phyloP scores from a whole-genome alignment of 805 yeast genomes.

The Wickerhamomyces kurtzmanii region DNA sequence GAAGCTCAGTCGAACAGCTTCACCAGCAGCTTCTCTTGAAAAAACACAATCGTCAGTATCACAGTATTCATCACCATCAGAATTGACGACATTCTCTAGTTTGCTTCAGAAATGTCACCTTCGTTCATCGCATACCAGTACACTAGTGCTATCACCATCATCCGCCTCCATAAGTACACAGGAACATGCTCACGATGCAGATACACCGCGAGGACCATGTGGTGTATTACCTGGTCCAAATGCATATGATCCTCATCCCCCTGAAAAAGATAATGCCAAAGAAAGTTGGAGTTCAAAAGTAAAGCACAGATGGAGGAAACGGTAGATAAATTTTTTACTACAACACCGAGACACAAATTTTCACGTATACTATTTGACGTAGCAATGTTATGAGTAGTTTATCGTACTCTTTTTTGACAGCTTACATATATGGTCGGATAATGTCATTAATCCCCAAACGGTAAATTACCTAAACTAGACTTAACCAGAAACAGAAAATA shows the following conservation, averaged over 20 bases:
- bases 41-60: constrained; percentile 2
- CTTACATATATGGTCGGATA: no score
- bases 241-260: constrained; percentile 9
- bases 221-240: constrained; percentile 6
- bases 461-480: no score
- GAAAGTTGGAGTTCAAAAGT: constrained; percentile 1
- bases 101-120: constrained; percentile 9
- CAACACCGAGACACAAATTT: constrained; percentile 1
- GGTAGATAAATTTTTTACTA: background rate
- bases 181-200: constrained; percentile 1
- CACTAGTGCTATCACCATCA: background rate
- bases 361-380: background rate
- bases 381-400: background rate
- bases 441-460: no score
- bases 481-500: no score
- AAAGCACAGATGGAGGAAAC: background rate
- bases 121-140: constrained; percentile 1
- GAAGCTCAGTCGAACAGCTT: background rate
- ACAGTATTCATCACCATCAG: constrained; percentile 2
- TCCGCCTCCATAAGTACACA: constrained; percentile 1
- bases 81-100: constrained; percentile 5
- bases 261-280: background rate
- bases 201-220: constrained; percentile 7
- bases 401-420: no score
- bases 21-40: constrained; percentile 1